Base-by-base conservation (phyloP, 2,329 filamentous ascomycete genomes). In the Diaporthe vaccinii region DNA sequence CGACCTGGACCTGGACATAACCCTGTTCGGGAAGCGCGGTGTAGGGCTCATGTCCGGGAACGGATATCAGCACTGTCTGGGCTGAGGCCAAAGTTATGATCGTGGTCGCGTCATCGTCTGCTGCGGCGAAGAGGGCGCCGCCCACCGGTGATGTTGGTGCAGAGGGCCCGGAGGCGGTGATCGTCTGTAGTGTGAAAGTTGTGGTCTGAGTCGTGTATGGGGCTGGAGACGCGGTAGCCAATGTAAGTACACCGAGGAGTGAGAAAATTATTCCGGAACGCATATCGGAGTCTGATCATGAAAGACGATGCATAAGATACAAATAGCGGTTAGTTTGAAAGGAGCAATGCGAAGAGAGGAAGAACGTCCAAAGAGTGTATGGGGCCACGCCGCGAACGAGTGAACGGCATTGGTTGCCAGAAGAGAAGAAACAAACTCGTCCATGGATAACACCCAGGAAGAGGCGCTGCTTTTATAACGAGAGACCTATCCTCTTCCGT, bases 21-120 rank as follows among this genome's bases (percentile, higher is more conserved):
- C 62, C 62, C 44, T 67, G 62, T 20, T 67, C 62, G 25, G 62
- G 44, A 2, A 67, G 15, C 20, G 62, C 62, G 20, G 62, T 51
- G 20, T 67, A 67, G 5, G 61, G 44, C 10, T 51, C 31, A 2
- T 25, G 9, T 0, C 61, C 61, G 3, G 61, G 44, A 1, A 67
- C 61, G 17, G 28, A 49, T 2, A 67, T n/a, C 41, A 67, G 10
- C 12, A 51, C 61, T 12, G 44, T 67, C 61, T 67, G 28, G 28
- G 61, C 61, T 9, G 61, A 67, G 44, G 28, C 44, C 28, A 67
- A 25, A 14, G 61, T 67, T 17, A 51, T 51, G 28, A n/a, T 51
- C 20, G 61, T 67, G 44, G 61, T 67, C 12, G 28, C 61, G 10
- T 51, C 44, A 22, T 67, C 20, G 17, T 49, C 25, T 10, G 61